phyloP scores from a whole-genome alignment of 306 rosid species.

The Malus sieversii region DNA sequence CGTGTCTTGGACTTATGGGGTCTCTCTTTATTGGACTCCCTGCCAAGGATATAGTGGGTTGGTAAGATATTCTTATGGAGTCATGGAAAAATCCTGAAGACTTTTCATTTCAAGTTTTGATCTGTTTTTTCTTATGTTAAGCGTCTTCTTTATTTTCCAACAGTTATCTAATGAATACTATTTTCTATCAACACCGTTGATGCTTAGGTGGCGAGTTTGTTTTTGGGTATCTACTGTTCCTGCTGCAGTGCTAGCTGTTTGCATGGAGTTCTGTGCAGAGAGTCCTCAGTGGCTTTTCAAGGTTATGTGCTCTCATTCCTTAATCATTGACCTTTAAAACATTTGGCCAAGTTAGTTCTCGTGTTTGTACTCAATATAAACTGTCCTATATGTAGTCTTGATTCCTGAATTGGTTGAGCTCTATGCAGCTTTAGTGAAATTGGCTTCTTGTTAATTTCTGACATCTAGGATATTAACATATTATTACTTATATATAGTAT shows the following conservation, averaged over 20 bases:
- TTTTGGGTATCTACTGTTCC: slow-evolving; percentile 73
- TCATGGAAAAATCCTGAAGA: slow-evolving; percentile 1
- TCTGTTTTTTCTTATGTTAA: neutral
- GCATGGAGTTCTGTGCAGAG: slow-evolving; percentile 84
- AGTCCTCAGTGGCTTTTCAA: slow-evolving; percentile 86
- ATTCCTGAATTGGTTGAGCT: neutral
- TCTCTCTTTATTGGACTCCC: slow-evolving; percentile 68
- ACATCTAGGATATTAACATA: neutral
- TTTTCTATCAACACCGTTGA: slow-evolving; percentile 10
- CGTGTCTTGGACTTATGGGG: slow-evolving; percentile 77
- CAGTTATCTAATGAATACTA: slow-evolving; percentile 1
- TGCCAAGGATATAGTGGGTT: slow-evolving; percentile 60
- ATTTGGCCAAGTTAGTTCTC: neutral
- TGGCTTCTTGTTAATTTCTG: neutral
- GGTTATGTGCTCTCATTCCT: slow-evolving; percentile 35
- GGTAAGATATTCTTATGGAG: slow-evolving; percentile 42
- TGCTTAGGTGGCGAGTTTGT: slow-evolving; percentile 80
- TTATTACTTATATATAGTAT: neutral
- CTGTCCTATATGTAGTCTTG: neutral
- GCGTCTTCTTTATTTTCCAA: neutral
- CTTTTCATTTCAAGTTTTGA: neutral
- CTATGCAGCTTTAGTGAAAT: neutral
- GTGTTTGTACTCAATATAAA: neutral
- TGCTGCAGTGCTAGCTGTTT: slow-evolving; percentile 51
- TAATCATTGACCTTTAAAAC: slow-evolving; percentile 8